Conservation (phyloP, 371 early-diverging fungal genomes). For the Catenaria anguillulae region DNA sequence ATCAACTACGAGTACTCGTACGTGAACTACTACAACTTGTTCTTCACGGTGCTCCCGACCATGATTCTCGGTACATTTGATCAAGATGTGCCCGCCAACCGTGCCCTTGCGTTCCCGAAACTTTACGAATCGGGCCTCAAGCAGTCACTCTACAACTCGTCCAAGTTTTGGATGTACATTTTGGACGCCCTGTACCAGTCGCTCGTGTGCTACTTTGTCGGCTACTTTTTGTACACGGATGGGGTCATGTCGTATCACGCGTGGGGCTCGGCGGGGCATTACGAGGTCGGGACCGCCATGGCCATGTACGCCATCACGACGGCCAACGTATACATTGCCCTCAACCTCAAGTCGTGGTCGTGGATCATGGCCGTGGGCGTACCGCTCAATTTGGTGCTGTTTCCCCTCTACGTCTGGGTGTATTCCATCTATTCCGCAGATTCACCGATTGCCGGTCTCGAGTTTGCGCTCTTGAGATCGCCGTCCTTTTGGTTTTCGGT, state of each 20-base stretch:
- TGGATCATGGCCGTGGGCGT: neutral
- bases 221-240: conserved; percentile 28
- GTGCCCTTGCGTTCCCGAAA: conserved; percentile 42
- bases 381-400: neutral
- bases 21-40: conserved; percentile 60
- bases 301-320: conserved; percentile 1
- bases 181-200: conserved; percentile 58
- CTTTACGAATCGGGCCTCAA: conserved; percentile 48
- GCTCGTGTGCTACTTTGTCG: conserved; percentile 43
- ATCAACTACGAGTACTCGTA: conserved; percentile 69
- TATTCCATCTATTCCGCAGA: conserved; percentile 1
- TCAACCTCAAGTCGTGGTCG: neutral
- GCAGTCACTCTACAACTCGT: conserved; percentile 38
- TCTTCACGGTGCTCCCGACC: conserved; percentile 54
- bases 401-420: conserved; percentile 2
- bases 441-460: conserved; percentile 3
- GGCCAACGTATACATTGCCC: conserved; percentile 5
- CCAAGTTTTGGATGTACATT: conserved; percentile 45
- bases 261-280: neutral
- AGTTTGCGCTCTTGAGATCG: neutral
- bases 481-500: neutral
- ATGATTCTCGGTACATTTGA: conserved; percentile 35
- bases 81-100: conserved; percentile 38
- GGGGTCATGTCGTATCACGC: neutral
- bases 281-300: conserved; percentile 7